Base-by-base conservation (phyloP, 345 rosid species). In the Stellera chamaejasme region DNA sequence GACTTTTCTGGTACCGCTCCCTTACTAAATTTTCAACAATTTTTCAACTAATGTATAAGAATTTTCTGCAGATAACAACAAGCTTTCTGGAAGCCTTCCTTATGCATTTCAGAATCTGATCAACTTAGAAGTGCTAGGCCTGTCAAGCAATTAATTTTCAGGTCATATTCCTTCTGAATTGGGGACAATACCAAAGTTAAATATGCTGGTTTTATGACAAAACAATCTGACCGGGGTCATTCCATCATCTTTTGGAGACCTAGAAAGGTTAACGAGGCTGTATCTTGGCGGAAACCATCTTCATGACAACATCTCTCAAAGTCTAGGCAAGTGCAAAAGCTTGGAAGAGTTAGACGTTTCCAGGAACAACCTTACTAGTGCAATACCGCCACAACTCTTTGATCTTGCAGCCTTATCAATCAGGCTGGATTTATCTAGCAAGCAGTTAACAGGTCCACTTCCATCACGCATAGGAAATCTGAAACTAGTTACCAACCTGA, bases 21-120 rank as follows among this genome's bases (percentile, higher is more conserved):
- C 80, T 50, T 49, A 23, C 23, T 47, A 72, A 0, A 6, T 72
- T 6, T 52, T 10, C 16, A 69, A 66, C 50, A 68, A 68, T 54
- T 48, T 72, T 5, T 68, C 77, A 2, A 53, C 46, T 5, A 39
- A 10, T 11, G 15, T 73, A 3, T 8, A 3, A 0, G 0, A 0
- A 0, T 42, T 68, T 1, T 0, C 0, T 0, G 4, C 60, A 0
- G n/a, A 6, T 0, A 0, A 0, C 1, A 72, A 68, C 36, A 41
- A 16, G 16, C n/a, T 68, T n/a, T 4, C 1, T 15, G 77, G 77
- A 39, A 44, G 26, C 13, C 36, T 73, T 5, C 69, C 70, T 15
- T 6, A 9, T 12, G 72, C 48, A 11, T 58, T 72, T 36, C 51
- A 2, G 2, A 50, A 67, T 16, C 48, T 66, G 9, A 61, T 63